Percentiles rank a stretch among this genome's conserved stretches.
Conservation (phyloP, 1,284 basidiomycete genomes). For the Tilletiaria anomala region DNA sequence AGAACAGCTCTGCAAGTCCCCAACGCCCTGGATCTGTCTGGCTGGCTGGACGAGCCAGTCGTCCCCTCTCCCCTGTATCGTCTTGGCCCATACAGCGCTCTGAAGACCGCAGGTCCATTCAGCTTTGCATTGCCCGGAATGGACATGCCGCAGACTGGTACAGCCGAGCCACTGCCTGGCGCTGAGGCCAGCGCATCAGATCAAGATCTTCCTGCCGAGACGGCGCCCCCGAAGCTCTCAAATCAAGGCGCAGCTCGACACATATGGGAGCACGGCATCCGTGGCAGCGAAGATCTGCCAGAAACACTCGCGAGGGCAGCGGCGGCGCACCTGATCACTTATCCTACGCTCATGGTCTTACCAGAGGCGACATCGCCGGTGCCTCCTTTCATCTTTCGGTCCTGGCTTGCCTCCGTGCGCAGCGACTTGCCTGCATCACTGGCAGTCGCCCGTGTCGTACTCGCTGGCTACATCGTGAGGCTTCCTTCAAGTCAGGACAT, state of each 20-base stretch:
- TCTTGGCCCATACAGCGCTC: conserved; percentile 20
- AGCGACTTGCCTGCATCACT: conserved; percentile 13
- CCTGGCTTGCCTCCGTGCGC: conserved; percentile 26
- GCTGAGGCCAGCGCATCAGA: neutral
- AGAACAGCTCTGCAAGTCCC: neutral
- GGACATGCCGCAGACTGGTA: no score
- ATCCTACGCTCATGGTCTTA: conserved; percentile 27
- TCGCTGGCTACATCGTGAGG: conserved; percentile 25
- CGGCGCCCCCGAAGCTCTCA: neutral
- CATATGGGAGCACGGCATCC: neutral
- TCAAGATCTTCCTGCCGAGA: no score
- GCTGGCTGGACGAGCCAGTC: conserved; percentile 36
- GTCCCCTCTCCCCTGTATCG: conserved; percentile 34
- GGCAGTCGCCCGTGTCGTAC: conserved; percentile 19
- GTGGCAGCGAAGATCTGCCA: neutral
- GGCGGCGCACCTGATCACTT: conserved; percentile 27
- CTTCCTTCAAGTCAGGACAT: conserved; percentile 21
- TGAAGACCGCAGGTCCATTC: no score
- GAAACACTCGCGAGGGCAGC: conserved; percentile 16
- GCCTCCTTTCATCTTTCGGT: conserved; percentile 26
- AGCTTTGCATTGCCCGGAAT: no score
- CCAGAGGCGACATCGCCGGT: conserved; percentile 27
- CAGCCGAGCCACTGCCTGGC: neutral
- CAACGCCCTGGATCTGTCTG: conserved; percentile 18
- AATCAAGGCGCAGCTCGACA: neutral